These are phyloP conservation scores for Nannochloris sp. DNA, from an alignment of 139 green algal genomes.

Conservation along the genomic window DNA sequence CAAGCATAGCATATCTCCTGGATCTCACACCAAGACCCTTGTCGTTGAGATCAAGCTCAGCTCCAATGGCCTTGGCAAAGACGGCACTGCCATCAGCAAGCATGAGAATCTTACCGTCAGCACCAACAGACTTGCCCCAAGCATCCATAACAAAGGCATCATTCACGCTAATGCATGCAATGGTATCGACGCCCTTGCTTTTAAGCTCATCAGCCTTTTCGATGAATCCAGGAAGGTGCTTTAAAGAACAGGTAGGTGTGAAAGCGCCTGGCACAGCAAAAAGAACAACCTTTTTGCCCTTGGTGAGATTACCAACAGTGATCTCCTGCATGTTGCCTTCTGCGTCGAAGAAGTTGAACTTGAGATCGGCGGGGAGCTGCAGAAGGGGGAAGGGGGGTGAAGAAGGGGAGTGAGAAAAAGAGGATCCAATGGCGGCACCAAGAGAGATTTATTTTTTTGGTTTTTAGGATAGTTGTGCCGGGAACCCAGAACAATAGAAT, in stretches of 20 bases:
- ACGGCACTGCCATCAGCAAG: conserved; percentile 83
- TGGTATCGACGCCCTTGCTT: conserved; percentile 82
- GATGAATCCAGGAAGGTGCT: conserved; percentile 88
- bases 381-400: neutral
- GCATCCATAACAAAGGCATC: conserved; percentile 96
- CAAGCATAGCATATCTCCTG: conserved; percentile 83
- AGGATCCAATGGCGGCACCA: too few species aligned
- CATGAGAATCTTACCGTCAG: conserved; percentile 86
- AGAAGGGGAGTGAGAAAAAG: too few species aligned
- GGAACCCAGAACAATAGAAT: too few species aligned
- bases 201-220: conserved; percentile 90
- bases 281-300: conserved; percentile 92
- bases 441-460: too few species aligned
- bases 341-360: conserved; percentile 81
- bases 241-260: conserved; percentile 86
- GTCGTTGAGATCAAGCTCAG: conserved; percentile 86
- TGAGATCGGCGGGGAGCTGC: conserved; percentile 50
- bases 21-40: conserved; percentile 83
- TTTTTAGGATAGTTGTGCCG: too few species aligned
- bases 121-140: conserved; percentile 84
- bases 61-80: conserved; percentile 79
- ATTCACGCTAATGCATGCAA: conserved; percentile 93
- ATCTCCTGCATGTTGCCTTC: conserved; percentile 88
- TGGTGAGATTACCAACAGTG: conserved; percentile 61
- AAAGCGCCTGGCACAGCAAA: conserved; percentile 88